A percentile compares a stretch with the other conserved stretches of the same genome.
phyloP scores from a whole-genome alignment of 1,284 basidiomycete genomes.

The Sporisorium scitamineum region DNA sequence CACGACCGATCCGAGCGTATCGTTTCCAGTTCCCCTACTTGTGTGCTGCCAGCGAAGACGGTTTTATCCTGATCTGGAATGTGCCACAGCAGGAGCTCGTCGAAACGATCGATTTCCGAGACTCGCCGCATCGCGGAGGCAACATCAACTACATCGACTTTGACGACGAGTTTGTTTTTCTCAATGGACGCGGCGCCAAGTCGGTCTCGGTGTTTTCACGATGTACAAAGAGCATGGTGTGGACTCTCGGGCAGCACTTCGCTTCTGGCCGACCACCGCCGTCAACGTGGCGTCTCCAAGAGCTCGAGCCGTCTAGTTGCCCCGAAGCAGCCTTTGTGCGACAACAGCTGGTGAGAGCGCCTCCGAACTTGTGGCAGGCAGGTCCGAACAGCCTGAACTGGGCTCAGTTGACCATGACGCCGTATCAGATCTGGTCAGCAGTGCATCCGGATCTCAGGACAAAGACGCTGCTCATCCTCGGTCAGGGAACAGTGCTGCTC shows the following conservation, averaged over 20 bases:
- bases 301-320: background rate
- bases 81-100: constrained; percentile 38
- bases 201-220: constrained; percentile 50
- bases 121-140: constrained; percentile 34
- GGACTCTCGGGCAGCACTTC: constrained; percentile 55
- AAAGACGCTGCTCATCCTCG: constrained; percentile 56
- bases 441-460: constrained; percentile 58
- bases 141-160: constrained; percentile 65
- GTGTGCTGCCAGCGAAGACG: constrained; percentile 47
- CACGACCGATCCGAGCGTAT: constrained; percentile 47
- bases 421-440: constrained; percentile 54
- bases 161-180: constrained; percentile 59
- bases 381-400: constrained; percentile 42
- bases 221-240: constrained; percentile 29
- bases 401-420: constrained; percentile 43
- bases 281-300: constrained; percentile 19
- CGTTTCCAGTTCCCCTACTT: constrained; percentile 60
- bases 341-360: background rate
- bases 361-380: constrained; percentile 40
- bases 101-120: constrained; percentile 38
- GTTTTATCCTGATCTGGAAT: constrained; percentile 43
- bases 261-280: constrained; percentile 28
- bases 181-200: constrained; percentile 49
- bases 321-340: constrained; percentile 14
- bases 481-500: constrained; percentile 53